Base-by-base conservation (phyloP, 1,284 basidiomycete genomes). In the Pholiota adiposa region DNA sequence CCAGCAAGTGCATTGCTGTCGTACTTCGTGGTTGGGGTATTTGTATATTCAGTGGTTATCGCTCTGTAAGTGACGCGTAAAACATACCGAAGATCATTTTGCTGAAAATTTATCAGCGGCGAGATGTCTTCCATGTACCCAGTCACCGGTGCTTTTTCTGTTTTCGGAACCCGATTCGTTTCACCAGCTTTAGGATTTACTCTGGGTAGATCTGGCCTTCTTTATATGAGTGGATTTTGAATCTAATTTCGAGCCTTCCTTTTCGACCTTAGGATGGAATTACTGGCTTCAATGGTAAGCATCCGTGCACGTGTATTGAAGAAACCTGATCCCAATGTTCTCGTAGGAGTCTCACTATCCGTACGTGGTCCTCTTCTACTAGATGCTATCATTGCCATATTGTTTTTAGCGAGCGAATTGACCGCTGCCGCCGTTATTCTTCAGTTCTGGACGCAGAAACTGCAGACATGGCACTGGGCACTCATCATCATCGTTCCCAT, bases 101-200 rank as follows among this genome's bases (percentile, higher is more conserved):
- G 16, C 31, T 19, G 4, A 31, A n/a, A n/a, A 40, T 34, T 43
- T 14, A 25, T 14, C 16, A 82, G 23, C 19, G 73, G 71, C 19
- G 71, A 73, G 52, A 73, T 73, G 72, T 70, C 72, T 12, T 67
- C 71, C 0, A 73, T 72, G 70, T 73, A 65, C 31, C 71, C 71
- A 1, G 78, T 85, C 19, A 80, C 83, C 7, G 83, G 83, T 14
- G 79, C 81, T 8, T 85, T 85, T 63, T 78, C 83, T 7, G 69
- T 74, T 21, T 84, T 83, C 55, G 79, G 78, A 2, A 69, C 69
- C 14, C 72, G 79, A 36, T 82, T 79, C 40, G 78, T 82, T 34
- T 83, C 83, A 25, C 81, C 82, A 18, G 79, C 80, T 0, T 71
- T 84, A 18, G 84, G 82, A 2, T 85, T 85, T 65, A 81, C 83